Base-by-base conservation (phyloP, 176 grass and related monocot genomes). In the Otatea glauca region DNA sequence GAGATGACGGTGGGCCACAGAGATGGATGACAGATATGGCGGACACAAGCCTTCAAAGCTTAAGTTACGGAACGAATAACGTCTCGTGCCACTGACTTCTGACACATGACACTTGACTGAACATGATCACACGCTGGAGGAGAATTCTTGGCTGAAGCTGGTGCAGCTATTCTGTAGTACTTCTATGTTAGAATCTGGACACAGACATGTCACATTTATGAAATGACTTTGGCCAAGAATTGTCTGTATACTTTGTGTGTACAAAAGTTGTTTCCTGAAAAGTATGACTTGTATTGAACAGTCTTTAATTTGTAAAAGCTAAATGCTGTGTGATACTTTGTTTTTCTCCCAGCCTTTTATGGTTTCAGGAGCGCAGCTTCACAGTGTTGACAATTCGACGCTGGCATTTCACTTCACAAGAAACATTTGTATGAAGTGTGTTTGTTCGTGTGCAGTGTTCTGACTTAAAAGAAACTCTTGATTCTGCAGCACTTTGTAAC, bases 21-120 rank as follows among this genome's bases (percentile, higher is more conserved):
- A 90, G 80, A 88, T 99, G 96, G 96, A 94, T 94, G 91, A 89
- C 93, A 34, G 88, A 96, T 88, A 94, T 92, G 96, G 79, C 70
- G 27, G 96, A 89, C 69, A 51, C 86, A 74, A 99, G 86, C 69
- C 90, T 99, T 61, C 83, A 89, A 63, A 81, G 85, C 27, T 81
- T 94, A 82, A 99, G 96, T 77, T 94, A 94, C 14, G 96, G 96
- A 65, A 99, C 91, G 0, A 93, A 89, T 75, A 99, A 94, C 35
- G 17, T 99, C 60, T 94, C 93, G 15, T 99, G 96, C 85, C 72
- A 96, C 86, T 88, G 85, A 88, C 75, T 58, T 79, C 61, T 68
- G 68, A 83, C 80, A 5, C 54, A 53, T 27, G 13, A 70, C 81
- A 75, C 68, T 77, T 87, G 68, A 90, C 79, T 14, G 63, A 68